Percentiles rank a stretch among this genome's conserved stretches.
Evolutionary conservation across 371 early-diverging fungal genomes (phyloP).

Genomic region (Choanephora cucurbitarum): DNA sequence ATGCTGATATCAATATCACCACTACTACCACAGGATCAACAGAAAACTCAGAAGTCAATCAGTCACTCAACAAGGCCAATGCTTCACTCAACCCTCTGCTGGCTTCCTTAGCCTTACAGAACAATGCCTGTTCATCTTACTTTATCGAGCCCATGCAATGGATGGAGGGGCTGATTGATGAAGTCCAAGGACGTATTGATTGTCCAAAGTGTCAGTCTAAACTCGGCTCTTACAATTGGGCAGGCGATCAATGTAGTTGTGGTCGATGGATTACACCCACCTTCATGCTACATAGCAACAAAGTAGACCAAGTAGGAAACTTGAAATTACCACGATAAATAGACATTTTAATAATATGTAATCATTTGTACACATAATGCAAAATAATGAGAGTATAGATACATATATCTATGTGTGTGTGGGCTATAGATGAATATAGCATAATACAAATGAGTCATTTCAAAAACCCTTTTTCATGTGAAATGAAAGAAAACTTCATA

Average conservation of each 20-base stretch:
- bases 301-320: conserved; percentile 64
- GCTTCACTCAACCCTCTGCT: conserved; percentile 45
- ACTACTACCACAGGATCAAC: conserved; percentile 8
- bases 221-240: conserved; percentile 84
- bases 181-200: conserved; percentile 72
- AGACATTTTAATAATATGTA: no score
- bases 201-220: conserved; percentile 87
- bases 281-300: conserved; percentile 78
- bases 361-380: no score
- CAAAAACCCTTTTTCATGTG: no score
- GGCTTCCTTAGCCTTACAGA: conserved; percentile 37
- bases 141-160: conserved; percentile 89
- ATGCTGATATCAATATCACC: conserved; percentile 41
- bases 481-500: no score
- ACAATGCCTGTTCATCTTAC: conserved; percentile 68
- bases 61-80: conserved; percentile 19
- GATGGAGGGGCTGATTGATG: conserved; percentile 64
- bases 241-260: conserved; percentile 84
- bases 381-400: no score
- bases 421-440: no score
- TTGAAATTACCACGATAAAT: neutral
- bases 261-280: conserved; percentile 88
- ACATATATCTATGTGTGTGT: no score
- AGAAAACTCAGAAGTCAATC: conserved; percentile 20
- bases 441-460: no score